Percentiles rank a stretch among this genome's conserved stretches.
Conservation (phyloP, 2,329 filamentous ascomycete species). For the Fusarium denticulatum region DNA sequence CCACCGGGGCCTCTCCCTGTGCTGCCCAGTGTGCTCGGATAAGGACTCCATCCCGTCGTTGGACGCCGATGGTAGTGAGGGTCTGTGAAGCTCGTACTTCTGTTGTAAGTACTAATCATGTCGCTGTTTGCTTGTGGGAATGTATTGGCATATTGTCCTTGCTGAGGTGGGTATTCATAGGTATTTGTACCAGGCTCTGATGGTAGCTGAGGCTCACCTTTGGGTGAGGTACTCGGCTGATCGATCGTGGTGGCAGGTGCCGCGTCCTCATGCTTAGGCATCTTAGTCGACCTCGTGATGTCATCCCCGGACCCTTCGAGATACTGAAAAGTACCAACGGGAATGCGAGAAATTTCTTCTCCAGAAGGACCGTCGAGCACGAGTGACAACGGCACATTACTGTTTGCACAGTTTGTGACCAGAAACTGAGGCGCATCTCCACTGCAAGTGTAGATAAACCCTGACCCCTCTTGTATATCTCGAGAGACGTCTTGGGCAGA, state of each 20-base stretch:
- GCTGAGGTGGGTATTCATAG: slow-evolving; percentile 58
- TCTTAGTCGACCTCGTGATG: slow-evolving; percentile 52
- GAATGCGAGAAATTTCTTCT: slow-evolving; percentile 62
- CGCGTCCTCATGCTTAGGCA: slow-evolving; percentile 50
- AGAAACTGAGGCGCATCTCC: slow-evolving; percentile 73
- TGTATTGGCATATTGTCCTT: slow-evolving; percentile 51
- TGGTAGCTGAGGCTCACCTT: slow-evolving; percentile 52
- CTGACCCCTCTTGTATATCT: slow-evolving; percentile 64
- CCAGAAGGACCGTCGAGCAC: slow-evolving; percentile 62
- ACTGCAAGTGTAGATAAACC: slow-evolving; percentile 76
- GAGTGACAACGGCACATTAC: slow-evolving; percentile 65
- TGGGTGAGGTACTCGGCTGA: slow-evolving; percentile 54
- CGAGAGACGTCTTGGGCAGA: slow-evolving; percentile 68
- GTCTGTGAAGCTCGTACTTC: slow-evolving; percentile 62
- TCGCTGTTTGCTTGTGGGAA: slow-evolving; percentile 57
- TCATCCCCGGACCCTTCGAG: slow-evolving; percentile 60
- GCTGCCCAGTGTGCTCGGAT: slow-evolving; percentile 53
- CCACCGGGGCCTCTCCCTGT: slow-evolving; percentile 56
- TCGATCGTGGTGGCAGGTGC: slow-evolving; percentile 50
- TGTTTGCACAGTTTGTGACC: slow-evolving; percentile 60
- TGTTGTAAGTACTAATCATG: slow-evolving; percentile 64
- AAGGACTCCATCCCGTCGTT: slow-evolving; percentile 54
- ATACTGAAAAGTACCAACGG: slow-evolving; percentile 59
- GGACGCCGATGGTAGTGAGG: slow-evolving; percentile 56
- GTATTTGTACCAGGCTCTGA: slow-evolving; percentile 55